A percentile compares a stretch with the other conserved stretches of the same genome.
Conservation (phyloP, 306 rosid genomes). For the Begonia masoniana region DNA sequence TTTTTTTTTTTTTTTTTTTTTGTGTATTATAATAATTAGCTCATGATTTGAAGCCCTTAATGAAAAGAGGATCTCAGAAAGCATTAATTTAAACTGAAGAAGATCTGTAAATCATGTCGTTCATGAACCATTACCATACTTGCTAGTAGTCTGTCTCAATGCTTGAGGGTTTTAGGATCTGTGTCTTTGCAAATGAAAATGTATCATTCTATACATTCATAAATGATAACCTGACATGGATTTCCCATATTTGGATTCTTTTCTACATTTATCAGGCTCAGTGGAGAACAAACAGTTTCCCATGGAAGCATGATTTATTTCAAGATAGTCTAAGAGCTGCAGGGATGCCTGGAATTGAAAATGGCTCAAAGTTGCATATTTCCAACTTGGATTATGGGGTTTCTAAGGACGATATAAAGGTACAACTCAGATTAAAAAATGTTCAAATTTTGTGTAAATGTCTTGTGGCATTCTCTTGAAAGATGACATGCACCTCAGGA, state of each 20-base stretch:
- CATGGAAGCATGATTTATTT: background rate
- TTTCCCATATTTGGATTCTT: constrained; percentile 34
- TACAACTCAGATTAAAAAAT: constrained; percentile 28
- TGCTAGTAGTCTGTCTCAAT: too few species aligned
- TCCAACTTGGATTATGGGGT: constrained; percentile 37
- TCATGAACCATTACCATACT: constrained; percentile 3
- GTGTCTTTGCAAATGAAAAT: too few species aligned
- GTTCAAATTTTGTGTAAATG: too few species aligned
- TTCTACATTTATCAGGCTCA: too few species aligned
- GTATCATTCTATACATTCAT: constrained; percentile 1
- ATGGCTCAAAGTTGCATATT: constrained; percentile 45
- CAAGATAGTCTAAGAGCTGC: constrained; percentile 98
- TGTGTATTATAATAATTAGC: background rate
- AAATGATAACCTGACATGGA: constrained; percentile 57
- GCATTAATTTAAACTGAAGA: constrained; percentile 11
- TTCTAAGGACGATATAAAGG: constrained; percentile 98
- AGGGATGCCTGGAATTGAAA: constrained; percentile 78
- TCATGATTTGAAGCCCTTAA: constrained; percentile 15
- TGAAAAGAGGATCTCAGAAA: constrained; percentile 10
- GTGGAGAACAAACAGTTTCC: too few species aligned
- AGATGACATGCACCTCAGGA: constrained; percentile 62
- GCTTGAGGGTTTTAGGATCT: too few species aligned
- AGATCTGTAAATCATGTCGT: constrained; percentile 30
- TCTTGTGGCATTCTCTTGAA: constrained; percentile 8
- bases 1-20: too few species aligned